Percentiles rank a stretch among this genome's conserved stretches.
Conservation (phyloP, 1,139 yeast species). For the Meyerozyma athensensis region DNA sequence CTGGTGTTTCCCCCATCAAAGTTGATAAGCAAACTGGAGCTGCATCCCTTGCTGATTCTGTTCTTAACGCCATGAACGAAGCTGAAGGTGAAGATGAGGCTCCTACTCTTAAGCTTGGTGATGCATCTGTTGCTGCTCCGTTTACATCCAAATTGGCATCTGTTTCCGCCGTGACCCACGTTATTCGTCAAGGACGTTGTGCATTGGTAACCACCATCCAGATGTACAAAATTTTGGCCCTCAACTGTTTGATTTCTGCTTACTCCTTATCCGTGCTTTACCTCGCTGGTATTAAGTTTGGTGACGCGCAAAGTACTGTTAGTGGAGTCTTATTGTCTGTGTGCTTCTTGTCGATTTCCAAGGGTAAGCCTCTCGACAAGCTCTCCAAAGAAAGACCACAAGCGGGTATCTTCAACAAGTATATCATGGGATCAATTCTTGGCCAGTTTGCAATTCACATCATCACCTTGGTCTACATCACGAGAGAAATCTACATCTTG, state of each 20-base stretch:
- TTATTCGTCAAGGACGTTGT: slow-evolving; percentile 97
- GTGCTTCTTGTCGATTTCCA: slow-evolving; percentile 91
- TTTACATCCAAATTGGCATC: slow-evolving; percentile 91
- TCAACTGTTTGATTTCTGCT: slow-evolving; percentile 95
- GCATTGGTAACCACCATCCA: slow-evolving; percentile 96
- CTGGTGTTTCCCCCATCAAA: slow-evolving; percentile 26
- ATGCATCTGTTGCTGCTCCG: slow-evolving; percentile 97
- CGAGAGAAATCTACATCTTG: slow-evolving; percentile 72
- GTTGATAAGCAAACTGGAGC: slow-evolving; percentile 26
- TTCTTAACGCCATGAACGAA: slow-evolving; percentile 65
- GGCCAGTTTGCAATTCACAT: slow-evolving; percentile 96
- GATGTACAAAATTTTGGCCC: slow-evolving; percentile 96
- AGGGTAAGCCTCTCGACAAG: slow-evolving; percentile 87
- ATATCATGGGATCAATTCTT: slow-evolving; percentile 95
- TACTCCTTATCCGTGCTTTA: slow-evolving; percentile 91
- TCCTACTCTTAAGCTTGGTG: slow-evolving; percentile 92
- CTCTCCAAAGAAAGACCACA: slow-evolving; percentile 94
- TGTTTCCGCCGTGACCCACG: slow-evolving; percentile 89
- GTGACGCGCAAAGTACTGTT: slow-evolving; percentile 94
- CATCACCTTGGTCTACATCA: slow-evolving; percentile 73
- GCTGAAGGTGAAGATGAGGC: slow-evolving; percentile 79
- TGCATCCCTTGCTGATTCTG: slow-evolving; percentile 63
- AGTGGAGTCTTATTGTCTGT: slow-evolving; percentile 88
- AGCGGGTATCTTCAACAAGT: slow-evolving; percentile 90
- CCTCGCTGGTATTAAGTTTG: slow-evolving; percentile 96